Base-by-base conservation (phyloP, 805 yeast genomes). In the Metschnikowia kunwiensis region DNA sequence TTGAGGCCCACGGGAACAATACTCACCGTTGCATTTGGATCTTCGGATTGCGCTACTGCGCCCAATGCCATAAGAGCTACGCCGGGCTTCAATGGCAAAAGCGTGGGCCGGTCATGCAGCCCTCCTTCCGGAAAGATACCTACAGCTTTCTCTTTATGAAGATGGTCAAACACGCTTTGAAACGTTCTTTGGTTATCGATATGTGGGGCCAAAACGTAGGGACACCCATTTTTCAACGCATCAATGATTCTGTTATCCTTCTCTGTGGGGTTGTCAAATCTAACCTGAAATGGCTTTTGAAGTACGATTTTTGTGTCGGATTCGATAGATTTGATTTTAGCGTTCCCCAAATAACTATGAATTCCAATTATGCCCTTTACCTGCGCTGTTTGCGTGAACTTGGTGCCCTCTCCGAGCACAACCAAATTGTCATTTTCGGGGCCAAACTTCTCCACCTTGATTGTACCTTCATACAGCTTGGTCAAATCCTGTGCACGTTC, bases 41-140 rank as follows among this genome's bases (percentile, higher is more conserved):
- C 54, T 5, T 51, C 40, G 4, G 61, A 47, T 27, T 58, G 51
- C 1, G 65, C 61, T 8, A 59, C 58, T 1, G 72, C 65, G 2
- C 72, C 72, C 18, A 67, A 43, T 0, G 71, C 72, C 72, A 67
- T 67, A 12, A 67, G 60, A 3, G 72, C 72, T 16, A 67, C 72
- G 1, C 72, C 72, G 0, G 72, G 70, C 38, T 66, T 67, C 39
- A 67, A 53, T 12, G 72, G 72, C 26, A 66, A 53, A 33, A 67
- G 57, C 30, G 62, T 65, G 3, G 71, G 61, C 20, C 72, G 44
- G 42, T 67, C 72, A 40, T 67, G 72, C 24, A 66, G 62, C 5
- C 72, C 72, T 9, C 72, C 72, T 41, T 67, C 72, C 7, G 72
- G 72, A 38, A 67, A 67, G 11, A 66, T 62, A 2, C 72, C 72